phyloP scores from a whole-genome alignment of 169 alveolate genomes.

The Cryptosporidium xiaoi region DNA sequence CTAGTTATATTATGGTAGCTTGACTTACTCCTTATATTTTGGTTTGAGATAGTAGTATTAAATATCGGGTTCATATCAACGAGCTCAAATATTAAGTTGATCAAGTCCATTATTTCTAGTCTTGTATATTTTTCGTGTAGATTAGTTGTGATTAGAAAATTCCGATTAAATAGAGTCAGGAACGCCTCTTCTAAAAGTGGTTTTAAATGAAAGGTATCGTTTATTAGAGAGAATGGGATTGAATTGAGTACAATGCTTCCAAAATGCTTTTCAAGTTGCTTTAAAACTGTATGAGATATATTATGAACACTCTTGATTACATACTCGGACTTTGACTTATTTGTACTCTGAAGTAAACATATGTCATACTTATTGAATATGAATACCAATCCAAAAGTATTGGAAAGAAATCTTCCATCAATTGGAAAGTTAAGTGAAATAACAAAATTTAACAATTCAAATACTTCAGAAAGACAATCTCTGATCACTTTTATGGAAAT shows the following conservation, averaged over 20 bases:
- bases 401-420: conserved; percentile 29
- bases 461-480: not conserved
- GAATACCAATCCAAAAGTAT: conserved; percentile 21
- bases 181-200: not conserved
- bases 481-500: conserved; percentile 3
- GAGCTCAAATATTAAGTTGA: conserved; percentile 20
- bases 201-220: not conserved
- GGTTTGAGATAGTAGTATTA: too few relatives aligned
- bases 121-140: not conserved
- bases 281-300: not conserved
- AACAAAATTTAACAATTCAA: conserved; percentile 4
- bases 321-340: not conserved
- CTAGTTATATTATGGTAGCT: too few relatives aligned
- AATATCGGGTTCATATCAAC: conserved; percentile 1
- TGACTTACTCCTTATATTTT: too few relatives aligned
- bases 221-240: conserved; percentile 21
- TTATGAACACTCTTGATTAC: not conserved
- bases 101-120: not conserved
- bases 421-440: not conserved
- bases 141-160: conserved; percentile 9
- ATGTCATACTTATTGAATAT: conserved; percentile 28
- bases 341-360: not conserved
- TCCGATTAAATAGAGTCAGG: conserved; percentile 7
- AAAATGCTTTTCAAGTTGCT: conserved; percentile 35
- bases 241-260: conserved; percentile 5